phyloP scores from a whole-genome alignment of 2,329 filamentous ascomycete species.

The Fusarium odoratissimum region DNA sequence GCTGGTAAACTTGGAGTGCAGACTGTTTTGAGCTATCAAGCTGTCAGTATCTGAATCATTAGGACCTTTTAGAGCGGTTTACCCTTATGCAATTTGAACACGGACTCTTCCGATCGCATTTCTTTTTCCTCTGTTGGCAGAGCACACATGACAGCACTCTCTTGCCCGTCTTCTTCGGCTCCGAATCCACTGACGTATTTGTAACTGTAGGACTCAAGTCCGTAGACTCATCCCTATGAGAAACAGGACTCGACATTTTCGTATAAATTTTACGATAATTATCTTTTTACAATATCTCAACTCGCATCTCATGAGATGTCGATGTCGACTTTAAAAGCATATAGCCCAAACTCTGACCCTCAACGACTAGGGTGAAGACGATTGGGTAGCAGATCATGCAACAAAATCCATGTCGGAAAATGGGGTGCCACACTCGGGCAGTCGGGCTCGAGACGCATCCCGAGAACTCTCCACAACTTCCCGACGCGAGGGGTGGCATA shows the following conservation, averaged over 20 bases:
- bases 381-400: slow-evolving; percentile 28
- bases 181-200: slow-evolving; percentile 17
- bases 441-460: slow-evolving; percentile 33
- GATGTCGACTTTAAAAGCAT: slow-evolving; percentile 24
- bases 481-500: neutral
- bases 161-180: slow-evolving; percentile 31
- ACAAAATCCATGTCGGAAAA: slow-evolving; percentile 1
- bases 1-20: slow-evolving; percentile 47
- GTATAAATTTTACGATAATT: neutral
- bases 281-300: neutral
- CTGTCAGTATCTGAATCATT: neutral
- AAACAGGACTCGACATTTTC: slow-evolving; percentile 26
- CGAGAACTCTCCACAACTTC: slow-evolving; percentile 28
- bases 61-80: neutral
- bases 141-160: slow-evolving; percentile 44
- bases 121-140: slow-evolving; percentile 51
- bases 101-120: slow-evolving; percentile 48
- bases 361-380: neutral
- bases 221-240: slow-evolving; percentile 1
- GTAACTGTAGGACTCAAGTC: slow-evolving; percentile 13
- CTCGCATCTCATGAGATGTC: neutral
- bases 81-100: slow-evolving; percentile 48
- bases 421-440: slow-evolving; percentile 30
- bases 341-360: neutral
- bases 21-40: slow-evolving; percentile 37